These are phyloP conservation scores for Linnemannia elongata DNA, from an alignment of 192 early-diverging fungal genomes.

Conservation along the genomic window DNA sequence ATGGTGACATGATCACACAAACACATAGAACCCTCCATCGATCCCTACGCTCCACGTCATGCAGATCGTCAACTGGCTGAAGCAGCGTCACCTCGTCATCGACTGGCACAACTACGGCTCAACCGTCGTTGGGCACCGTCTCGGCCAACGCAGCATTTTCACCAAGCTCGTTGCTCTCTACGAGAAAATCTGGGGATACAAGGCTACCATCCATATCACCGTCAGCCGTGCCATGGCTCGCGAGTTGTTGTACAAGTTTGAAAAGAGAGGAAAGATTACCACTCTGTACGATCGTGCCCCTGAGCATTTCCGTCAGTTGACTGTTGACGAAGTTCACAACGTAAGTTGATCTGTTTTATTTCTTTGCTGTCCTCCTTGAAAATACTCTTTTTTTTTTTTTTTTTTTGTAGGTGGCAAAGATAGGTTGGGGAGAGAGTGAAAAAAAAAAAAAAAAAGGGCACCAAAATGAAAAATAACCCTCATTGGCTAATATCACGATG, in stretches of 20 bases:
- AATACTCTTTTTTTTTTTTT: neutral
- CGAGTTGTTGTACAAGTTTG: slow-evolving; percentile 73
- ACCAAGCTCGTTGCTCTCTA: slow-evolving; percentile 59
- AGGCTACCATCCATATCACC: slow-evolving; percentile 85
- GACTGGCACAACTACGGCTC: slow-evolving; percentile 99
- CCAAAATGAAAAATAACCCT: too few species aligned
- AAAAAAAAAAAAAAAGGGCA: neutral
- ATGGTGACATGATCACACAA: neutral
- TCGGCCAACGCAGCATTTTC: slow-evolving; percentile 66
- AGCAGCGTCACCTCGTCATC: slow-evolving; percentile 82
- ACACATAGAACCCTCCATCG: slow-evolving; percentile 89
- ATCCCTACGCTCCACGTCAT: slow-evolving; percentile 91
- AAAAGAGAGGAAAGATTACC: slow-evolving; percentile 72
- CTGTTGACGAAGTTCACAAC: slow-evolving; percentile 75
- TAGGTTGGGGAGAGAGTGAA: too few species aligned
- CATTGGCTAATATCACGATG: too few species aligned
- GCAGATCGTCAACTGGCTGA: slow-evolving; percentile 74
- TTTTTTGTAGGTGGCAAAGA: neutral
- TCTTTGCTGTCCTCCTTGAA: neutral
- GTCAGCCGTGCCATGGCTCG: slow-evolving; percentile 88
- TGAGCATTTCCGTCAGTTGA: slow-evolving; percentile 78
- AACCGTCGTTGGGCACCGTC: slow-evolving; percentile 82
- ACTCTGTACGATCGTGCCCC: slow-evolving; percentile 91
- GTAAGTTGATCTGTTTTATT: slow-evolving; percentile 30
- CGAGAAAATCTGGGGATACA: slow-evolving; percentile 73